Evolutionary conservation across 2,329 filamentous ascomycete species (phyloP), one percentile per base, ranked within the genome.

Genomic region (Dactylellina haptotyla): DNA sequence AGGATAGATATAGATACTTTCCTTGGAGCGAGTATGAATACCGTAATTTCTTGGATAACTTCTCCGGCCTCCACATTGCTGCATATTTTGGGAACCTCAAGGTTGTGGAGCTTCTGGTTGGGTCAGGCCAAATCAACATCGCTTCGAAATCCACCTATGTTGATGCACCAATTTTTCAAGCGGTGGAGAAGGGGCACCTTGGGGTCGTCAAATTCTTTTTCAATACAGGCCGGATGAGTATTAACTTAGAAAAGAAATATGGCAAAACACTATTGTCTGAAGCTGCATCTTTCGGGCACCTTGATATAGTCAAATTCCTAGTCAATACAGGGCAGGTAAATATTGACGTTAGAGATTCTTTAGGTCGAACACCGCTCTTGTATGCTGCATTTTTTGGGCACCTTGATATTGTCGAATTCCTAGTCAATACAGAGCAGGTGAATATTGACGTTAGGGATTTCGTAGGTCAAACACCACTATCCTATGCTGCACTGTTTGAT

Each of bases 301-400:
- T 53, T 4, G 45, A 53, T 8, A 25, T 50, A 5, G 32, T 62
- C n/a, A 62, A 34, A 26, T 37, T 63, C 23, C 45, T 63, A 2
- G 20, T 63, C 12, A 45, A 51, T 4, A 53, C 28, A 10, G 28
- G 45, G 14, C 16, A 18, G 8, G 58, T 32, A 18, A 37, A 59
- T 18, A 2, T 59, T 5, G 25, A 59, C n/a, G 2, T 16, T 5
- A 45, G 26, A 18, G 34, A 59, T 46, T 5, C 18, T 6, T 14
- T 5, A 3, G 20, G 23, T 32, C 16, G 12, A n/a, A 64, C 59
- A 16, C 59, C 59, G 46, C 45, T 69, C 83, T 75, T 83, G 82
- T 39, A 82, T 82, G 77, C 84, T 83, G 41, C 83, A 20, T 12
- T 18, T 14, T 14, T 32, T 6, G 41, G 41, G 5, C 43, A 51